Evolutionary conservation across 2,329 filamentous ascomycete genomes (phyloP).

Genomic region (Apiospora saccharicola): DNA sequence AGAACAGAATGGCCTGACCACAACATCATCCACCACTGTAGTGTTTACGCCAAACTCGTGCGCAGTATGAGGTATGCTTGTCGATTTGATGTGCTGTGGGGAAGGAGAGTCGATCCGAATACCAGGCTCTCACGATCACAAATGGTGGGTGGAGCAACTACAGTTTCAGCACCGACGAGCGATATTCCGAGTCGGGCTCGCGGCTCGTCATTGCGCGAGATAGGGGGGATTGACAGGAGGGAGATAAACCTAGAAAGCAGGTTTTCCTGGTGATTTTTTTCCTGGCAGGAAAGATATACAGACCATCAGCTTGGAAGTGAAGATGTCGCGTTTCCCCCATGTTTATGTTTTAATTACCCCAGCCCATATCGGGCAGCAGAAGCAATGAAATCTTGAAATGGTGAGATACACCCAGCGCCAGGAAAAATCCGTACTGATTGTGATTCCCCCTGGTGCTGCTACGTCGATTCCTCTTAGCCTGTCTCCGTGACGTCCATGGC

Average conservation of each 20-base stretch:
- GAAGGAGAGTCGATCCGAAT: slow-evolving; percentile 24
- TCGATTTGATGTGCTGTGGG: slow-evolving; percentile 20
- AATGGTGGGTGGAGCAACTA: slow-evolving; percentile 17
- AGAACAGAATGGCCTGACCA: not conserved
- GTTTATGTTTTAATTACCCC: not conserved
- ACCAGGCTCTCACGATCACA: slow-evolving; percentile 23
- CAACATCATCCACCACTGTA: not conserved
- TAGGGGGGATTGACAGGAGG: slow-evolving; percentile 15
- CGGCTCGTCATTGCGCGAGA: not conserved
- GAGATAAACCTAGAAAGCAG: not conserved
- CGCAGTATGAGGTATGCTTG: not conserved
- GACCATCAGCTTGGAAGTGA: not conserved
- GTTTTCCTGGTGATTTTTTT: not conserved
- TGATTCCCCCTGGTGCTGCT: not conserved
- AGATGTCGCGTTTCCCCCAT: slow-evolving; percentile 16
- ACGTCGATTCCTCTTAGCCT: not conserved
- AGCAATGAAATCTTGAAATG: not conserved
- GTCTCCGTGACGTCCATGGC: slow-evolving; percentile 17
- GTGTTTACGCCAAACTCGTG: not conserved
- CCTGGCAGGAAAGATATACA: not conserved
- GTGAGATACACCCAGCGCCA: not conserved
- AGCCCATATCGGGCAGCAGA: not conserved
- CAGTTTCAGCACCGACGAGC: slow-evolving; percentile 23
- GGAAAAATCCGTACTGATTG: not conserved
- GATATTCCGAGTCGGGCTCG: slow-evolving; percentile 15